phyloP scores from a whole-genome alignment of 2,329 filamentous ascomycete genomes.

The Trichothecium sympodiale region DNA sequence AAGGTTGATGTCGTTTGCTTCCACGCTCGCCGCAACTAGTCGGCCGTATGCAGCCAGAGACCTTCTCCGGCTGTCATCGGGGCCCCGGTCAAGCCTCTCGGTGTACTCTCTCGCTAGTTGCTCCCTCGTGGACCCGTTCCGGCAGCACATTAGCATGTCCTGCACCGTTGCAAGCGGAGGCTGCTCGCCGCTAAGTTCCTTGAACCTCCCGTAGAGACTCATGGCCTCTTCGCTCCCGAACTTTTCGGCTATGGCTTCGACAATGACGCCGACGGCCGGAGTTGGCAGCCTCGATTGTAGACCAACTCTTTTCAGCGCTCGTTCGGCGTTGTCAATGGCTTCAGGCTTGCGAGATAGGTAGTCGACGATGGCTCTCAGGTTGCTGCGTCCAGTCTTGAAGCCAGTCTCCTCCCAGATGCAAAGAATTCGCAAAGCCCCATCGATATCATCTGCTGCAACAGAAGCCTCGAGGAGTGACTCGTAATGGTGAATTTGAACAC shows the following conservation, averaged over 20 bases:
- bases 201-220: slow-evolving; percentile 18
- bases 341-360: slow-evolving; percentile 37
- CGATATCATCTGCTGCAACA: slow-evolving; percentile 44
- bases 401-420: slow-evolving; percentile 55
- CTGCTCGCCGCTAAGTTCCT: slow-evolving; percentile 15
- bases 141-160: slow-evolving; percentile 16
- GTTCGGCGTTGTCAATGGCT: slow-evolving; percentile 40
- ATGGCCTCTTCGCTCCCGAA: slow-evolving; percentile 19
- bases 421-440: slow-evolving; percentile 57
- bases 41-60: slow-evolving; percentile 10
- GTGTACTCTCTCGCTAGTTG: slow-evolving; percentile 19
- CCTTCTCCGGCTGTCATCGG: slow-evolving; percentile 6
- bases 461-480: slow-evolving; percentile 69
- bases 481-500: slow-evolving; percentile 60
- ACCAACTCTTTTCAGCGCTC: slow-evolving; percentile 42
- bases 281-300: slow-evolving; percentile 24
- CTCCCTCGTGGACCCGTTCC: slow-evolving; percentile 11
- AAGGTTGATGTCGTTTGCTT: slow-evolving; percentile 18
- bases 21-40: slow-evolving; percentile 18
- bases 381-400: slow-evolving; percentile 43
- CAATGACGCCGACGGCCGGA: slow-evolving; percentile 19
- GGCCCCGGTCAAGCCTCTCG: slow-evolving; percentile 8
- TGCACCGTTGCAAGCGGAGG: slow-evolving; percentile 16
- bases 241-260: slow-evolving; percentile 20
- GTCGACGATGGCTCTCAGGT: slow-evolving; percentile 51